Conservation (phyloP, 148 eudicot genomes). For the Oxyria digyna region DNA sequence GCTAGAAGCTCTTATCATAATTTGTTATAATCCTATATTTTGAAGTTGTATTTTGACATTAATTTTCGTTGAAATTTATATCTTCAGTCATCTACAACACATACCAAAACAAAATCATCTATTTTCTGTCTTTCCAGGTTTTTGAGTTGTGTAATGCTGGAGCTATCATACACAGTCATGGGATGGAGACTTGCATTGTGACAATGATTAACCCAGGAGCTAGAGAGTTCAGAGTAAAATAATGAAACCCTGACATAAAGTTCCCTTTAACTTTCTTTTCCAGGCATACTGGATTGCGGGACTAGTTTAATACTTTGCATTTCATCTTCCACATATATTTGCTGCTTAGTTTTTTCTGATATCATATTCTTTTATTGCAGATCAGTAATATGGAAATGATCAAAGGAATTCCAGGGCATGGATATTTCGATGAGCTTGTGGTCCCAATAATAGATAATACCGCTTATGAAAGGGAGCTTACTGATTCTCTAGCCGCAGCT, state of each 20-base stretch:
- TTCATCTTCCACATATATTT: not conserved
- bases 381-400: constrained; percentile 99
- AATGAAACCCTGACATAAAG: not conserved
- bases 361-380: constrained; percentile 24
- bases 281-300: not conserved
- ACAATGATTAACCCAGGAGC: constrained; percentile 80
- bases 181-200: constrained; percentile 88
- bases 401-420: constrained; percentile 98
- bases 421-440: constrained; percentile 93
- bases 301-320: not conserved
- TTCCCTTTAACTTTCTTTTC: not conserved
- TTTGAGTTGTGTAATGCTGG: constrained; percentile 92
- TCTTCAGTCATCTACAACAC: not conserved
- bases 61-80: not conserved
- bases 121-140: constrained; percentile 37
- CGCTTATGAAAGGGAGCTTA: constrained; percentile 88
- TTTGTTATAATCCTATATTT: not conserved
- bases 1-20: not conserved
- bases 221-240: constrained; percentile 79
- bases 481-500: constrained; percentile 87
- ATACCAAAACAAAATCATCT: not conserved
- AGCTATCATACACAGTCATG: constrained; percentile 95
- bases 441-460: constrained; percentile 95
- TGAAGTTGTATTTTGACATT: not conserved
- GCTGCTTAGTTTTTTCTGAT: not conserved